A percentile compares a stretch with the other conserved stretches of the same genome.
Conservation (phyloP, 257 asterid species). For the Capsicum baccatum region DNA sequence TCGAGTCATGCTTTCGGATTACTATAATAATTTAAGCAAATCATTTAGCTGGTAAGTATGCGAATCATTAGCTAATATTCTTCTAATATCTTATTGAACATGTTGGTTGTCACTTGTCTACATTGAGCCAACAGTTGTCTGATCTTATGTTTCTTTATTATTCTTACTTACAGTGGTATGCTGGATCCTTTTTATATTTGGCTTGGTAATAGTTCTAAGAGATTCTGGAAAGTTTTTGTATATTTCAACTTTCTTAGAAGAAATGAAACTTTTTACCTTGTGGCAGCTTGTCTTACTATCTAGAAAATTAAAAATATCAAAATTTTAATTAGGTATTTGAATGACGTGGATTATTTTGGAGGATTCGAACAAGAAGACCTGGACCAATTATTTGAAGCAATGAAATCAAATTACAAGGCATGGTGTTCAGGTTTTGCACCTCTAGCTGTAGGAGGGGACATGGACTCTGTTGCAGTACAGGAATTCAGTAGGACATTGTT, state of each 20-base stretch:
- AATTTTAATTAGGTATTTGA: slow-evolving; percentile 47
- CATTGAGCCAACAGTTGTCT: not conserved
- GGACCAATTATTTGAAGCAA: slow-evolving; percentile 59
- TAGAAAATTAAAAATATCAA: not conserved
- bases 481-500: slow-evolving; percentile 87
- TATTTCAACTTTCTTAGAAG: not conserved
- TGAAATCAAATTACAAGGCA: slow-evolving; percentile 71
- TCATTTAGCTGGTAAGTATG: slow-evolving; percentile 11
- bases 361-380: slow-evolving; percentile 78
- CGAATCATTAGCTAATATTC: not conserved
- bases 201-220: slow-evolving; percentile 22
- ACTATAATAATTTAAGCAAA: not conserved
- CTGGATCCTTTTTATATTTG: not conserved
- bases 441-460: slow-evolving; percentile 79
- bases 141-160: not conserved
- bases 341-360: slow-evolving; percentile 76
- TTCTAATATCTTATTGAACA: not conserved
- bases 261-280: not conserved
- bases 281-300: not conserved
- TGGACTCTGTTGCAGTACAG: slow-evolving; percentile 76
- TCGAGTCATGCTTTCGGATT: not conserved
- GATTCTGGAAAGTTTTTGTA: not conserved
- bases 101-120: slow-evolving; percentile 24
- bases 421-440: slow-evolving; percentile 90
- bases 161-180: not conserved